Percentiles rank a stretch among this genome's conserved stretches.
Conservation (phyloP, 2,329 filamentous ascomycete genomes). For the Arthrobotrys sphaeroides region DNA sequence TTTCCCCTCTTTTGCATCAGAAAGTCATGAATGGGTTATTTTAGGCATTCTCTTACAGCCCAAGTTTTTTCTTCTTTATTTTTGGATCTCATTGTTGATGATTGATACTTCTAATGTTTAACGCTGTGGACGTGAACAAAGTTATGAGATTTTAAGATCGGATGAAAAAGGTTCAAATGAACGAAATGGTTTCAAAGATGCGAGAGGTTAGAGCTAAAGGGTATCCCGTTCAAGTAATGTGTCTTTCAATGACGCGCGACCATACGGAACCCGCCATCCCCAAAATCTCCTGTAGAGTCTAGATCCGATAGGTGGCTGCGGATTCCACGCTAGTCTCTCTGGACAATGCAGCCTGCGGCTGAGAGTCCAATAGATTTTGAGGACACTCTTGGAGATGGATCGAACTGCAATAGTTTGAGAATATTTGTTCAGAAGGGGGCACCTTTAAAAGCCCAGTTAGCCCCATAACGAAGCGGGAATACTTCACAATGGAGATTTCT, state of each 20-base stretch:
- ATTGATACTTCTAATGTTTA: not conserved
- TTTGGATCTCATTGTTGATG: not conserved
- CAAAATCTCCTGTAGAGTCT: conserved; percentile 48
- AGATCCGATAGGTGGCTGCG: conserved; percentile 52
- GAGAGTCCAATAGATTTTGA: conserved; percentile 36
- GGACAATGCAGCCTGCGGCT: conserved; percentile 45
- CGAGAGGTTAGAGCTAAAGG: conserved; percentile 3
- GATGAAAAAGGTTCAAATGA: conserved; percentile 32
- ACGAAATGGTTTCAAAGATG: conserved; percentile 10
- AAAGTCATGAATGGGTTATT: conserved; percentile 17
- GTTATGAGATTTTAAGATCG: conserved; percentile 17
- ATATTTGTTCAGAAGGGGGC: conserved; percentile 16
- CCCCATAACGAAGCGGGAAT: conserved; percentile 22
- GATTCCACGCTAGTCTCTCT: conserved; percentile 33
- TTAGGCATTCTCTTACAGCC: conserved; percentile 18
- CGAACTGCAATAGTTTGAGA: conserved; percentile 43
- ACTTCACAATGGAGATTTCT: conserved; percentile 45
- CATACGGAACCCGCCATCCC: conserved; percentile 50
- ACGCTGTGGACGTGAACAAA: not conserved
- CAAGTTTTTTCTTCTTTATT: conserved; percentile 2
- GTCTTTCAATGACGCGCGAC: conserved; percentile 34
- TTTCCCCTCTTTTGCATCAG: conserved; percentile 8
- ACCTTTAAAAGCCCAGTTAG: conserved; percentile 42
- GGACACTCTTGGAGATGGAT: conserved; percentile 35
- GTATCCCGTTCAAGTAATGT: conserved; percentile 32